Base-by-base conservation (phyloP, 2,329 filamentous ascomycete genomes). In the Microdochium trichocladiopsis region DNA sequence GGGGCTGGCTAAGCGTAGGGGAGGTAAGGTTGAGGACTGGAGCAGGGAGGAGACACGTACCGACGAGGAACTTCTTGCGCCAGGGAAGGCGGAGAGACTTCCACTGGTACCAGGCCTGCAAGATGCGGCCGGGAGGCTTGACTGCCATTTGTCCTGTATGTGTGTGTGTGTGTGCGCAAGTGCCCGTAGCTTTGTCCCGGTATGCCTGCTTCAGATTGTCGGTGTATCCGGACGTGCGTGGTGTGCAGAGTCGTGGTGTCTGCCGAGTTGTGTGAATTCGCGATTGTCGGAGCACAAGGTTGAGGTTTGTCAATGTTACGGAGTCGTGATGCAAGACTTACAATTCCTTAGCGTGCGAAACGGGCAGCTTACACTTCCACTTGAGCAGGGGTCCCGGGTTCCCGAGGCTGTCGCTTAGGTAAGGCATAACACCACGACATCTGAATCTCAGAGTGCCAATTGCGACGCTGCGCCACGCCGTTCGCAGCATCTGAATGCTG, bases 61-160 rank as follows among this genome's bases (percentile, higher is more conserved):
- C 83, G 56, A 83, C 72, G 37, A 86, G 76, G 61, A 84, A 82
- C 50, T 75, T 74, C 56, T 80, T 83, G 51, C 83, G 79, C 82
- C 83, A 86, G 56, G 83, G 83, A 3, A 86, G 69, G 47, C 76
- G 77, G 50, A 86, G 70, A 24, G 77, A 67, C 64, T 86, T 86
- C 83, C 83, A 86, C 59, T 71, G 74, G 60, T 76, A 77, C 82
- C 82, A 86, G 53, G 70, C 68, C 55, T 69, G 71, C 37, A 59
- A 56, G 33, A 73, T 50, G 25, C 66, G 64, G 11, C 68, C 71
- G 51, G 75, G 65, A 50, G 62, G 65, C 52, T 68, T 71, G 48
- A 60, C 53, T 48, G 66, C 63, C 68, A 73, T 73, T 33, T 45
- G 36, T 33, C n/a, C 10, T 21, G 9, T 41, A 10, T 10, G 12